Conservation (phyloP, 768 basidiomycete species). For the Calocera viscosa region DNA sequence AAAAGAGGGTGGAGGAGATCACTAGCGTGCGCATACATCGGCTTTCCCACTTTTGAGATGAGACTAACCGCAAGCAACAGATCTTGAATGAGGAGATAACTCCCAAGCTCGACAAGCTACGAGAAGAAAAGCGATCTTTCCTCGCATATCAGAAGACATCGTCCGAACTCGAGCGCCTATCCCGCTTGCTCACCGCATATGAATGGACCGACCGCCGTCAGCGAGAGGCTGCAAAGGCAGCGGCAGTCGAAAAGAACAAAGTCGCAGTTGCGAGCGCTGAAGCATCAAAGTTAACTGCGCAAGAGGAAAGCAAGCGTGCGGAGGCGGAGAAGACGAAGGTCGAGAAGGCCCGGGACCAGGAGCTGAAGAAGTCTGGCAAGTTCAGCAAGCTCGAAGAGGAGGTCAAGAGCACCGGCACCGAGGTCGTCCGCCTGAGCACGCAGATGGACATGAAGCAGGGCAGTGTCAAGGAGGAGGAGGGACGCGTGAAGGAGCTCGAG, state of each 20-base stretch:
- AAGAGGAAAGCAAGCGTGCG: constrained; percentile 45
- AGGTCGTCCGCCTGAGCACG: constrained; percentile 65
- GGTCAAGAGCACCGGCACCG: constrained; percentile 64
- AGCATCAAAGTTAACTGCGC: constrained; percentile 38
- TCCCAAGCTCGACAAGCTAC: constrained; percentile 84
- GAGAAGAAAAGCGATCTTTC: constrained; percentile 76
- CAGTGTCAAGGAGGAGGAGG: constrained; percentile 68
- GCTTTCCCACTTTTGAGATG: background rate
- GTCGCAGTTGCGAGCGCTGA: constrained; percentile 28
- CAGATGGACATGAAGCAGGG: constrained; percentile 72
- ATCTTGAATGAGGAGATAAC: constrained; percentile 81
- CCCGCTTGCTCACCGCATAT: constrained; percentile 68
- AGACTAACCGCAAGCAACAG: constrained; percentile 17
- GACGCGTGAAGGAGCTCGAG: constrained; percentile 39
- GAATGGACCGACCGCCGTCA: constrained; percentile 64
- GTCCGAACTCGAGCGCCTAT: constrained; percentile 76
- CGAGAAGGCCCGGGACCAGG: constrained; percentile 64
- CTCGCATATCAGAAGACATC: constrained; percentile 82
- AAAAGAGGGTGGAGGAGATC: constrained; percentile 87
- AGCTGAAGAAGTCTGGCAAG: constrained; percentile 87
- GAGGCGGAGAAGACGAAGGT: constrained; percentile 58
- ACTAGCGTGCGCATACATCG: constrained; percentile 33
- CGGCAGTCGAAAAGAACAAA: constrained; percentile 41
- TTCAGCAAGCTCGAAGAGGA: constrained; percentile 73
- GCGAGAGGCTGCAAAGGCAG: constrained; percentile 42